Base-by-base conservation (phyloP, 164 flowering plant genomes). In the Santalum album region DNA sequence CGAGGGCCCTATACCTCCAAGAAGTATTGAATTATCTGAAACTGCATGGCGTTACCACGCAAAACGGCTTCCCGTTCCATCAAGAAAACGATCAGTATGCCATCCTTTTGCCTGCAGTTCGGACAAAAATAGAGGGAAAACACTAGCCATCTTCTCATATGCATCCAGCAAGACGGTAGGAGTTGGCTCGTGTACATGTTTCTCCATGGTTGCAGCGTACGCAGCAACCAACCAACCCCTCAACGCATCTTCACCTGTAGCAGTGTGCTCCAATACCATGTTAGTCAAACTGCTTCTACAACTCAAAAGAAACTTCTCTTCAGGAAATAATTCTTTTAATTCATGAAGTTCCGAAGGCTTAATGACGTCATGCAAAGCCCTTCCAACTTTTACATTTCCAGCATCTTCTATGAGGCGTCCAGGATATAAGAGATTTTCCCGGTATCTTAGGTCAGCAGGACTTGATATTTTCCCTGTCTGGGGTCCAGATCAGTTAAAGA, bases 151-250 rank as follows among this genome's bases (percentile, higher is more conserved):
- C 64, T 78, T 83, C 51, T 70, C 79, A 57, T 86, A 86, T n/a
- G 96, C 95, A 38, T 77, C 81, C 51, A 45, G 59, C 57, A 82
- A 51, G 25, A 55, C 59, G 18, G 20, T 51, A 10, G 53, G 52
- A 25, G 50, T 64, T 1, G 64, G 42, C 38, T 63, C 61, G 45
- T 55, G 35, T 39, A 29, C 67, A 10, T 79, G 57, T 27, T 67
- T 75, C 43, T 68, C 73, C 57, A 74, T 70, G 38, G 56, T 57
- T 29, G 78, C 68, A 53, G 90, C 91, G 70, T 80, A 89, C n/a
- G 88, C 98, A 62, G 96, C 96, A 51, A 89, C 83, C 24, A 92
- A 61, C 98, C 96, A 92, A 6, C 98, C 96, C 58, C 81, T 81
- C 72, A 84, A 65, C 38, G 91, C 98, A 66, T 92, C 98, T 77